Conservation (phyloP, 176 grass and related monocot species). For the Bolboschoenus planiculmis region DNA sequence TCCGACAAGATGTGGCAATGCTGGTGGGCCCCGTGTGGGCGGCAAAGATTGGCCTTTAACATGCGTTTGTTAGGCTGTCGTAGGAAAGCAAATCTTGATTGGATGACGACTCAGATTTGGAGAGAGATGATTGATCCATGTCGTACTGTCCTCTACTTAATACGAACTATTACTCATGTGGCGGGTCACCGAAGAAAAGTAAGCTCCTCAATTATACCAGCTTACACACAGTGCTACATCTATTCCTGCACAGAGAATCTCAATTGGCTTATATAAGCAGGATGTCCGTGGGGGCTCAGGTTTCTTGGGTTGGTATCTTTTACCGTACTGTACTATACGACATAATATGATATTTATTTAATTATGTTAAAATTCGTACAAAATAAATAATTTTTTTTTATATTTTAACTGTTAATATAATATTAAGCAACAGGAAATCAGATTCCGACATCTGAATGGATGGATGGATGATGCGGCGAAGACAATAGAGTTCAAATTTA, state of each 20-base stretch:
- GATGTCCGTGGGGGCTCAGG: background rate
- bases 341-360: no score
- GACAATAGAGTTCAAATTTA: no score
- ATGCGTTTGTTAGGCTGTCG: constrained; percentile 19
- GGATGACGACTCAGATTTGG: background rate
- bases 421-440: no score
- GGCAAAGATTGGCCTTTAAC: background rate
- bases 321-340: no score
- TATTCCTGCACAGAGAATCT: background rate
- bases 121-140: background rate
- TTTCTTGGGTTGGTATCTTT: no score
- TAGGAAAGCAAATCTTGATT: constrained; percentile 17
- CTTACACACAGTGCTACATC: background rate
- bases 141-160: background rate
- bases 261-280: background rate
- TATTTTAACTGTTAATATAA: no score
- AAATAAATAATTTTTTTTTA: no score
- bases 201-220: no score
- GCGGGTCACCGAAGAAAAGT: background rate
- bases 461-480: background rate
- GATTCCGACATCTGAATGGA: no score
- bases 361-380: no score
- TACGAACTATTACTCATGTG: background rate
- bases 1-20: background rate
- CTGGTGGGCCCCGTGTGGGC: background rate